These are phyloP conservation scores for Oidiodendron maius DNA, from an alignment of 495 filamentous ascomycete genomes.

Conservation along the genomic window DNA sequence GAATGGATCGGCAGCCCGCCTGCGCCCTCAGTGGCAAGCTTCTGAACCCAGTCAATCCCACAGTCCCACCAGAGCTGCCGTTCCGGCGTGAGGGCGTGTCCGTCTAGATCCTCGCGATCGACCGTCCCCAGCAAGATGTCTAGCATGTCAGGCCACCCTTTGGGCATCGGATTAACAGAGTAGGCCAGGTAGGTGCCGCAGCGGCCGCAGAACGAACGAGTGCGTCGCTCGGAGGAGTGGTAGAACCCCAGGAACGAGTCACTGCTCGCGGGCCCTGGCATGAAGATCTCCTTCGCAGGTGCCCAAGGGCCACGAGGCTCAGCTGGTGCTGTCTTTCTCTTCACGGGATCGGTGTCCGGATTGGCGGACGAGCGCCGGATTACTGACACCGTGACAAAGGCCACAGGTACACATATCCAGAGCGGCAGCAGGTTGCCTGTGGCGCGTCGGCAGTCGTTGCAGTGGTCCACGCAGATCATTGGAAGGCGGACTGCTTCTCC, in stretches of 20 bases:
- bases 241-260: neutral
- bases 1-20: neutral
- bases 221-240: neutral
- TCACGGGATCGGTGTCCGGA: neutral
- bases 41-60: conserved; percentile 5
- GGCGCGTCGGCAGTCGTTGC: conserved; percentile 27
- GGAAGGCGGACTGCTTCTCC: conserved; percentile 15
- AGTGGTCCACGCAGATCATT: conserved; percentile 19
- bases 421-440: conserved; percentile 14
- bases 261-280: neutral
- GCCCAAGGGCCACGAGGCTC: neutral
- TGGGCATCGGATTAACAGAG: neutral
- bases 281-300: neutral
- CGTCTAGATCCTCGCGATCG: conserved; percentile 5
- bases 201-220: neutral
- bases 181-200: conserved; percentile 9
- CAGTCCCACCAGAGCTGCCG: conserved; percentile 6
- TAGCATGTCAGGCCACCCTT: conserved; percentile 11
- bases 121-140: conserved; percentile 8
- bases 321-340: neutral
- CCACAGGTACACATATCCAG: neutral
- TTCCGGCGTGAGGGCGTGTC: conserved; percentile 7
- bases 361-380: too few relatives aligned
- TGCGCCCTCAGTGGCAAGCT: neutral
- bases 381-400: conserved; percentile 11